A percentile compares a stretch with the other conserved stretches of the same genome.
Evolutionary conservation across 2,329 filamentous ascomycete genomes (phyloP).

Genomic region (Fusarium vanettenii): DNA sequence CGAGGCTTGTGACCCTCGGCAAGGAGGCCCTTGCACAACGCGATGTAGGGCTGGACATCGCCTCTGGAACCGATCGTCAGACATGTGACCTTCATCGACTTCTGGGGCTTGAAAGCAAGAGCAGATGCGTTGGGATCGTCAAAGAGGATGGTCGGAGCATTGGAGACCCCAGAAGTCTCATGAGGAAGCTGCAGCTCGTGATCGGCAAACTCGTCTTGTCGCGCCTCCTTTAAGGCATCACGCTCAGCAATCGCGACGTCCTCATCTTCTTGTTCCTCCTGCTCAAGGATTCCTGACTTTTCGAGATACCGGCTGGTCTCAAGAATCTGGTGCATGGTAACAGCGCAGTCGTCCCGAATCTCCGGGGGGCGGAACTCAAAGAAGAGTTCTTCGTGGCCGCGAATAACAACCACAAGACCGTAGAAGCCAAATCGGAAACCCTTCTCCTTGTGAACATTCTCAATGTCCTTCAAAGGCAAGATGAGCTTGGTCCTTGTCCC

Average conservation of each 20-base stretch:
- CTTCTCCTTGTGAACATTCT: conserved; percentile 94
- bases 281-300: conserved; percentile 74
- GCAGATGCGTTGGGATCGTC: conserved; percentile 91
- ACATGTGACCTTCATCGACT: conserved; percentile 87
- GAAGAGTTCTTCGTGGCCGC: conserved; percentile 94
- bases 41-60: conserved; percentile 98
- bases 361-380: conserved; percentile 89
- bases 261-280: conserved; percentile 76
- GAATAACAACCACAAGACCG: conserved; percentile 91
- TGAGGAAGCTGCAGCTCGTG: conserved; percentile 64
- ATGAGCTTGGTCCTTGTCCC: conserved; percentile 94
- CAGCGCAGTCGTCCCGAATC: conserved; percentile 86
- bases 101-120: conserved; percentile 87
- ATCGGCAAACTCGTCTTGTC: conserved; percentile 63
- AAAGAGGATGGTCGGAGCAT: conserved; percentile 82
- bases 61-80: conserved; percentile 95
- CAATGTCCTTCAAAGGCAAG: conserved; percentile 88
- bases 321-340: conserved; percentile 81
- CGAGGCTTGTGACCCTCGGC: conserved; percentile 87
- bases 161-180: conserved; percentile 58
- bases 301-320: conserved; percentile 78
- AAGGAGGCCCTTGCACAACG: conserved; percentile 88
- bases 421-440: conserved; percentile 93
- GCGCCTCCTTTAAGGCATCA: conserved; percentile 81
- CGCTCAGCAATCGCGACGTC: conserved; percentile 84